Base-by-base conservation (phyloP, 139 green algal species). In the Gonium pectorale region DNA sequence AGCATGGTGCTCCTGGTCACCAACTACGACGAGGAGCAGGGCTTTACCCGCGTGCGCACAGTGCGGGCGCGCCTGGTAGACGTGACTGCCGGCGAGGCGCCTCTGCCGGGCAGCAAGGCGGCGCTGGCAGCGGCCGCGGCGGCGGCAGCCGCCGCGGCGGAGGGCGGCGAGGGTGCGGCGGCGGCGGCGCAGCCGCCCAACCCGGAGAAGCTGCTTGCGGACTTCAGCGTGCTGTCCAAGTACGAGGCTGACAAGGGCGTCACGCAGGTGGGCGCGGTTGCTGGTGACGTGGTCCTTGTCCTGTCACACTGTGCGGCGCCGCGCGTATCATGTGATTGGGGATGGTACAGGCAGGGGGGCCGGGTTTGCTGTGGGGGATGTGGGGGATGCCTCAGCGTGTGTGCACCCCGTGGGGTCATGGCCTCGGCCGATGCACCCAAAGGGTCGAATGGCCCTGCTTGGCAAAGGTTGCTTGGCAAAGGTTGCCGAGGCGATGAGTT, bases 11-110 rank as follows among this genome's bases (percentile, higher is more conserved):
- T 88, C 44, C 24, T 91, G 40, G 69, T 91, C 6, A 72, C 64
- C 62, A 88, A 91, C 77, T 91, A 91, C 44, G 87, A 83, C 60
- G 49, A 66, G 87, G 83, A 67, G 69, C 78, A 51, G 82, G 87
- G 54, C 79, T 83, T 83, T 21, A 72, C 54, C 15, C 64, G 63
- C 7, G 37, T 85, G 52, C 79, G 79, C 79, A 77, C 79, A 4
- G 79, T 85, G 37, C 46, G 79, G 22, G 24, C 22, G 5, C 79
- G 79, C 46, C 24, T 87, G 63, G 38, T 72, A 26, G 81, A 87
- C 43, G 68, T 77, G 8, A 67, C 35, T 11, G 56, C 69, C 9
- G 81, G 81, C 0, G 81, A 81, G 67, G 68, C 41, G 56, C 54
- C 38, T 26, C 29, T 70, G 59, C 59, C 75, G 27, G 75, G 75